phyloP scores from a whole-genome alignment of 768 basidiomycete genomes.

The Amanita pseudoporphyria region DNA sequence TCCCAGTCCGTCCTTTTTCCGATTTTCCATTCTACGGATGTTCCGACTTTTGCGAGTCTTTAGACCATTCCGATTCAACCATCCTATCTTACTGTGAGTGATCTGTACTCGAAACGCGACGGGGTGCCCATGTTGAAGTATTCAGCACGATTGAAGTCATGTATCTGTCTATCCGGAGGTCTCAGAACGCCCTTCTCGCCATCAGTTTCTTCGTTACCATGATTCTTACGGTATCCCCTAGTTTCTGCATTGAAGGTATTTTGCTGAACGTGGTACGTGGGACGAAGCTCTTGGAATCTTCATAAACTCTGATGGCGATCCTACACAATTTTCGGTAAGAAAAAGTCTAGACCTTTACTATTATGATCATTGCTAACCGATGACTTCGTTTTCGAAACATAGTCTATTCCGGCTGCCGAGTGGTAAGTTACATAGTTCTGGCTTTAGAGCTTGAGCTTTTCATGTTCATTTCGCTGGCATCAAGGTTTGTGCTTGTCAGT shows the following conservation, averaged over 20 bases:
- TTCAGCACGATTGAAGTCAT: too few relatives aligned
- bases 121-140: not conserved
- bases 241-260: conserved; percentile 43
- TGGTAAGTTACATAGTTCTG: conserved; percentile 34
- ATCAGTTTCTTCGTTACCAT: too few relatives aligned
- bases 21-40: too few relatives aligned
- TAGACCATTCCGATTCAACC: conserved; percentile 78
- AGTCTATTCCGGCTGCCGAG: too few relatives aligned
- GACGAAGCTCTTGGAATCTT: conserved; percentile 72
- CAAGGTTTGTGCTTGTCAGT: conserved; percentile 72
- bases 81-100: conserved; percentile 71
- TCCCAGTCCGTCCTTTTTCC: conserved; percentile 77
- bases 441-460: not conserved
- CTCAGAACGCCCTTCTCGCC: conserved; percentile 81
- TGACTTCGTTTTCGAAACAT: too few relatives aligned
- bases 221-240: conserved; percentile 59
- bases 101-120: not conserved
- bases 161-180: conserved; percentile 73
- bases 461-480: not conserved
- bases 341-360: too few relatives aligned
- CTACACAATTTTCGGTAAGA: too few relatives aligned
- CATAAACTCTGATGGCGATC: too few relatives aligned
- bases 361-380: too few relatives aligned
- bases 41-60: too few relatives aligned
- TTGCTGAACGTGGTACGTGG: too few relatives aligned